Percentiles rank a stretch among this genome's conserved stretches.
phyloP scores from a whole-genome alignment of 2,329 filamentous ascomycete species.

The Neopestalotiopsis rosae region DNA sequence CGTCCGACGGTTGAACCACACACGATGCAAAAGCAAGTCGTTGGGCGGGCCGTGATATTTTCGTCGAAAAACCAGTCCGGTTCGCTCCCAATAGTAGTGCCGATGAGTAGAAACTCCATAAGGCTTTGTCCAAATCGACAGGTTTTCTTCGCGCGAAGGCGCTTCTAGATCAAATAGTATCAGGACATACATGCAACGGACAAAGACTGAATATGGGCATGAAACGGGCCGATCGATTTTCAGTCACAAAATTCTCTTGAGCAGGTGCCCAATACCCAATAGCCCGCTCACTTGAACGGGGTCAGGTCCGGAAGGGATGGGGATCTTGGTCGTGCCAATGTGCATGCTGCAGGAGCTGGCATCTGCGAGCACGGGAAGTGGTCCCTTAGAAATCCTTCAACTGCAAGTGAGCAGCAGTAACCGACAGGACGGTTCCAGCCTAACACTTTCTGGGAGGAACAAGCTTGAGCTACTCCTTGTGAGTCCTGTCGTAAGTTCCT shows the following conservation, averaged over 20 bases:
- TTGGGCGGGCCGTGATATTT: background rate
- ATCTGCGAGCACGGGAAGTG: constrained; percentile 1
- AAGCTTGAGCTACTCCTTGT: background rate
- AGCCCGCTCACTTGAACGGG: background rate
- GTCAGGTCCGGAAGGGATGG: background rate
- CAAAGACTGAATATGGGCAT: background rate
- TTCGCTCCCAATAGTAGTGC: background rate
- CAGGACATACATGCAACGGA: background rate
- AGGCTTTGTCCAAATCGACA: background rate
- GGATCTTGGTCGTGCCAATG: background rate
- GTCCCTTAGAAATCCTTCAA: background rate
- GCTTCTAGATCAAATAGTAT: constrained; percentile 3
- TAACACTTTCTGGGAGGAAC: background rate
- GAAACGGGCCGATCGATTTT: background rate
- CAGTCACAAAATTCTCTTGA: background rate
- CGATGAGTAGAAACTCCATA: background rate
- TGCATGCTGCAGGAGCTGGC: background rate
- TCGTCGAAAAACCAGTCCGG: background rate
- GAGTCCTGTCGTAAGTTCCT: too few species aligned
- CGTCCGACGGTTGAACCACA: background rate
- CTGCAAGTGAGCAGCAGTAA: background rate
- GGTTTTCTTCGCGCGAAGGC: background rate
- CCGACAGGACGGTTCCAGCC: background rate
- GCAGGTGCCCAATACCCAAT: background rate
- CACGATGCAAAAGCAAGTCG: background rate